phyloP scores from a whole-genome alignment of 139 green algal species.

The Prasinococcaceae sp. region DNA sequence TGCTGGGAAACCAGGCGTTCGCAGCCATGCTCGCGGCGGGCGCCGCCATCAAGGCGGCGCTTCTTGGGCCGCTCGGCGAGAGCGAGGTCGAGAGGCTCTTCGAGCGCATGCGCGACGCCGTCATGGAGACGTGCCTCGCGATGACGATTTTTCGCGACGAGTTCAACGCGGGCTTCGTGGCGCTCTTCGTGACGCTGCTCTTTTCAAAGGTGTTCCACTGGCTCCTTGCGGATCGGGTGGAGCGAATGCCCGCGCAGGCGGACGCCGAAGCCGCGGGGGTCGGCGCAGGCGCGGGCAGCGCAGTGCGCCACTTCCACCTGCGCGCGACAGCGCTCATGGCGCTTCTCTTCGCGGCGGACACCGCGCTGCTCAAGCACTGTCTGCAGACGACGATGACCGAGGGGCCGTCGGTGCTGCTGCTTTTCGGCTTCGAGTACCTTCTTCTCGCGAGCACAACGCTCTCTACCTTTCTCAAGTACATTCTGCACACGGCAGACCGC shows the following conservation, averaged over 20 bases:
- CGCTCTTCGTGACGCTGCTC: conserved; percentile 78
- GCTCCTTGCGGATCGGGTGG: conserved; percentile 55
- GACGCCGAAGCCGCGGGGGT: no score
- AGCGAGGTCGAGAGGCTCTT: conserved; percentile 83
- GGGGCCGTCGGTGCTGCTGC: conserved; percentile 70
- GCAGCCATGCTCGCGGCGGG: conserved; percentile 45
- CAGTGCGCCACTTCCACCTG: conserved; percentile 48
- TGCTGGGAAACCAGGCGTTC: conserved; percentile 83
- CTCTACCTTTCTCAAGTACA: conserved; percentile 70
- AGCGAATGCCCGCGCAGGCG: conserved; percentile 26
- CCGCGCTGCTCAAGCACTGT: conserved; percentile 62
- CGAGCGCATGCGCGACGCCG: conserved; percentile 59
- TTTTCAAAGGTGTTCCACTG: conserved; percentile 96
- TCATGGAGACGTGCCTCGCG: conserved; percentile 94
- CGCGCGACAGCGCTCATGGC: conserved; percentile 61
- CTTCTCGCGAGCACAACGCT: conserved; percentile 60
- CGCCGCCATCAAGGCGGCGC: conserved; percentile 38
- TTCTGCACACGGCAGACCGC: conserved; percentile 52
- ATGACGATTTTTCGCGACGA: conserved; percentile 94
- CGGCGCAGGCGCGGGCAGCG: no score
- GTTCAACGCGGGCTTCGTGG: conserved; percentile 67
- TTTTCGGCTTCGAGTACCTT: conserved; percentile 97
- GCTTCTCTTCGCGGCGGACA: conserved; percentile 66
- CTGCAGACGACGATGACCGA: conserved; percentile 43
- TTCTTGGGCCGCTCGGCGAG: conserved; percentile 81